Evolutionary conservation across 106 monocot genomes (phyloP), one percentile per base, ranked within the genome.

Genomic region (Allium sativum): DNA sequence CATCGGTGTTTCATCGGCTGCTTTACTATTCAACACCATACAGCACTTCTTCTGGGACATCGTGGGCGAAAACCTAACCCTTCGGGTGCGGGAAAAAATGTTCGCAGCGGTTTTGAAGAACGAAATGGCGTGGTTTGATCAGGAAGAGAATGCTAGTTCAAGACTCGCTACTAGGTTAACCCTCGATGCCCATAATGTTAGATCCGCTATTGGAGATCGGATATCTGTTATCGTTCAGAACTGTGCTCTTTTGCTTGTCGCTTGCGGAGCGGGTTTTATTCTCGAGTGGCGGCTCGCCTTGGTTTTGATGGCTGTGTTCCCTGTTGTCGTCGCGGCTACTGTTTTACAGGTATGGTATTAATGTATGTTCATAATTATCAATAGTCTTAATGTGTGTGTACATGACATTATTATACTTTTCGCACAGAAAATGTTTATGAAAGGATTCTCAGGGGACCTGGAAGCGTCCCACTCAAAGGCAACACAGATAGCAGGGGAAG

Each of bases 161-260:
- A 75, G 90, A 52, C 65, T 90, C 9, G 84, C 90, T 3, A 81
- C 72, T 1, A 76, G 84, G 66, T 84, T 96, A 0, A 44, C 95
- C 8, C 55, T 84, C 8, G 95, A 96, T 51, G 95, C 95, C 2
- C 87, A 96, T 41, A 91, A 90, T 51, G 95, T 96, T 22, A 57
- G 95, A 19, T 96, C 95, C 0, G 95, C 95, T 1, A 96, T 96
- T 40, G 95, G 95, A 0, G 95, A 96, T 64, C 65, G 95, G 12
- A 90, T 96, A 8, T 96, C 95, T 0, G 87, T 96, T n/a, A 90
- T 96, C 17, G 87, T 96, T 8, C 95, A 96, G 79, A 96, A 96
- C 65, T 79, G 79, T 1, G 86, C 95, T 4, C 95, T 96, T 61
- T 56, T 96, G 87, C 72, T 96, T 9, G 90, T 91, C 13, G 90